These are phyloP conservation scores for Entomortierella parvispora DNA, from an alignment of 192 early-diverging fungal genomes.

Conservation along the genomic window DNA sequence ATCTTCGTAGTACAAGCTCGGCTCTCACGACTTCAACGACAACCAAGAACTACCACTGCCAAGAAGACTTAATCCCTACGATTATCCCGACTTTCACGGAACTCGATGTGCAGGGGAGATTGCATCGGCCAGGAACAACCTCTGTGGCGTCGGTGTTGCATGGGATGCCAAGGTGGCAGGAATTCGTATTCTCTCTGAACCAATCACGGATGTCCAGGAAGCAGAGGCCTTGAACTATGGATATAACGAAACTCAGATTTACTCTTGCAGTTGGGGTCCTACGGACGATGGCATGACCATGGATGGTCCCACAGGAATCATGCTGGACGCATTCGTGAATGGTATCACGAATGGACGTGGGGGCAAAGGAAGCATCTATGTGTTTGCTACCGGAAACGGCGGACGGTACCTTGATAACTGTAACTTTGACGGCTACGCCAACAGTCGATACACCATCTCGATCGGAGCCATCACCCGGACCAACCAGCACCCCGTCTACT, in stretches of 20 bases:
- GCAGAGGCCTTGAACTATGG: slow-evolving; percentile 89
- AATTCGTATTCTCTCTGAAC: slow-evolving; percentile 88
- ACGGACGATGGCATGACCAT: slow-evolving; percentile 86
- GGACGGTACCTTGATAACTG: slow-evolving; percentile 87
- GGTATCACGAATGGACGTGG: slow-evolving; percentile 86
- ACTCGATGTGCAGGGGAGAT: slow-evolving; percentile 99
- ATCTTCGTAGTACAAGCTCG: slow-evolving; percentile 70
- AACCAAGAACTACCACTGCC: slow-evolving; percentile 81
- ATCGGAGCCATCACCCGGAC: slow-evolving; percentile 86
- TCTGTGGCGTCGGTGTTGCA: slow-evolving; percentile 95
- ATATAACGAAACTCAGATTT: slow-evolving; percentile 92
- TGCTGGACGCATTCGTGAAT: slow-evolving; percentile 87
- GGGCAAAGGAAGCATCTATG: slow-evolving; percentile 89
- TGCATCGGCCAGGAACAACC: slow-evolving; percentile 88
- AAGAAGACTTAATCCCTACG: slow-evolving; percentile 60
- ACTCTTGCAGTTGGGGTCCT: slow-evolving; percentile 97
- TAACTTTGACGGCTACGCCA: slow-evolving; percentile 97
- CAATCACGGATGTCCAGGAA: slow-evolving; percentile 94
- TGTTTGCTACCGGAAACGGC: slow-evolving; percentile 96
- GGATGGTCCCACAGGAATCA: slow-evolving; percentile 84
- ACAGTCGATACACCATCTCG: slow-evolving; percentile 95
- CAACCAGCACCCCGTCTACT: slow-evolving; percentile 84
- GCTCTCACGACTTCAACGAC: slow-evolving; percentile 97
- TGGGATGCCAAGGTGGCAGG: slow-evolving; percentile 88
- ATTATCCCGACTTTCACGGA: slow-evolving; percentile 95